Base-by-base conservation (phyloP, 2,329 filamentous ascomycete genomes). In the Blastomyces gilchristii region DNA sequence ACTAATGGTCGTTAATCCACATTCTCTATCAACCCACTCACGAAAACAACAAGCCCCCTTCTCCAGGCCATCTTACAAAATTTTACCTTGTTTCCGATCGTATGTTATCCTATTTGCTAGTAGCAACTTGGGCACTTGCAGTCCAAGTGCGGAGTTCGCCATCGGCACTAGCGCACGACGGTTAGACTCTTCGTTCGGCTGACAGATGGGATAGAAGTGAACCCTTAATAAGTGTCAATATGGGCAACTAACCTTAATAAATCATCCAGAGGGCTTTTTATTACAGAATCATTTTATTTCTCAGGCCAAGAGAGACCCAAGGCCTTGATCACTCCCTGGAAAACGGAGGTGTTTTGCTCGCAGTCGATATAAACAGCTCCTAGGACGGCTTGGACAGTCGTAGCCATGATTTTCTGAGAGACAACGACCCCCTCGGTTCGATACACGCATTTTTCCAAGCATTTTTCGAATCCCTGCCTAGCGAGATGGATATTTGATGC, bases 321-420 rank as follows among this genome's bases (percentile, higher is more conserved):
- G 0, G 25, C 8, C 4, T 22, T 41, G 57, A 67, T 63, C 9
- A 69, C 61, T 1, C 39, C 8, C 25, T 49, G 16, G 11, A 69
- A 61, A 7, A 60, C 62, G 5, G 58, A n/a, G 2, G 63, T 56
- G 11, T 67, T 41, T 45, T 67, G 59, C 1, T 66, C 65, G 37
- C 68, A 70, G 53, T 76, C 74, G 2, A 69, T 41, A 31, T 66
- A 71, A 9, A 71, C 69, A 8, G 73, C 75, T 2, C 72, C 74
- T n/a, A 75, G 49, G n/a, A 76, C 63, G 16, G 74, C 74, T 61
- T 74, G 70, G 0, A 76, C 63, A 0, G 72, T 70, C 3, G 65
- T 69, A 0, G 73, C 71, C 67, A 73, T 71, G 18, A 70, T 66
- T 1, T 61, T 64, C 0, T 57, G 31, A 1, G 69, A 69, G 39